Evolutionary conservation across 176 grass and related monocot species (phyloP), one percentile per base, ranked within the genome.

Genomic region (Triticum turgidum): DNA sequence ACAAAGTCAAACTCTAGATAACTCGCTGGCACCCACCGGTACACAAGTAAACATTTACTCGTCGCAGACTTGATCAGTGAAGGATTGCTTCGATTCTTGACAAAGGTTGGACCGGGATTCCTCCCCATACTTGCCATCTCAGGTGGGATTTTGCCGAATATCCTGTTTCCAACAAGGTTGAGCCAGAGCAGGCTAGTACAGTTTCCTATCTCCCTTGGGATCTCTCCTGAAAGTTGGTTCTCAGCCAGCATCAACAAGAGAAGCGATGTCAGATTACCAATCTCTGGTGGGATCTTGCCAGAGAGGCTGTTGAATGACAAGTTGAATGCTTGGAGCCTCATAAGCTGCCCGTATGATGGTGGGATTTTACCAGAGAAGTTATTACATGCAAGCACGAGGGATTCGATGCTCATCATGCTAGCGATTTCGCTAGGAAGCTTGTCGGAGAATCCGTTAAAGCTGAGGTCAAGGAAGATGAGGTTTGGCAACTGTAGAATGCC

Each of bases 121-220:
- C 75, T 86, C 49, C 92, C 92, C 10, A 89, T 91, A 9, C 11
- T 11, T 70, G 84, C 35, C 69, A 94, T 89, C 79, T 85, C 76
- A 3, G 29, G 70, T 0, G 92, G 89, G 13, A 93, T 93, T 9
- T 15, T 7, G 11, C 92, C 92, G 8, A 74, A 82, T 14, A 93
- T 73, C 72, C 11, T 30, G 73, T 93, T 93, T 18, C 73, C 37
- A 1, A 69, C 89, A 25, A 93, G 75, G 74, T 93, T 93, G 51
- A 94, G 61, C 92, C 92, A 94, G 49, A 94, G 38, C 54, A 94
- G 69, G 82, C 92, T 94, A 45, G 33, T 89, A 61, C 92, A 94
- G 38, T 89, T 94, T 2, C 92, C 92, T 17, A 94, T 89, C 62
- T 91, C 87, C 27, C 71, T 20, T 12, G 92, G 92, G 52, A 94